These are phyloP conservation scores for Rhodotorula toruloides DNA, from an alignment of 768 basidiomycete genomes.

Conservation along the genomic window DNA sequence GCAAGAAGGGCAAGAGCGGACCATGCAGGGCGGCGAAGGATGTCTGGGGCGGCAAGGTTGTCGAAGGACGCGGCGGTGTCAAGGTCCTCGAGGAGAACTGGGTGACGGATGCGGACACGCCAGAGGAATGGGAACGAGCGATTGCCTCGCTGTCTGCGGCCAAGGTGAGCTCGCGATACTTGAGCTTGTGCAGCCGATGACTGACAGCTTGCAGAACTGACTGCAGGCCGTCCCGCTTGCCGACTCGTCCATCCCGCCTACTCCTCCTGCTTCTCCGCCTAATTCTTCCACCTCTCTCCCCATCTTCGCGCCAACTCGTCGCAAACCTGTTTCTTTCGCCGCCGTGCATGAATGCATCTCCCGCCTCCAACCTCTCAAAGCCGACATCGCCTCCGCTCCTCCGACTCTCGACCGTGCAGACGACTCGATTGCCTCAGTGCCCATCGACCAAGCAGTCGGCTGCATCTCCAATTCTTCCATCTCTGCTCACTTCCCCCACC, in stretches of 20 bases:
- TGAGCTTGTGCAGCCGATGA: no score
- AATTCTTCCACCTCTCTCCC: neutral
- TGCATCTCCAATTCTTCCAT: neutral
- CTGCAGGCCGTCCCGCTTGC: neutral
- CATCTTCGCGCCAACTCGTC: no score
- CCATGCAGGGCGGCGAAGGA: conserved; percentile 37
- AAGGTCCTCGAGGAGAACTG: conserved; percentile 22
- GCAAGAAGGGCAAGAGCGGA: conserved; percentile 32
- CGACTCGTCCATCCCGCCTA: neutral
- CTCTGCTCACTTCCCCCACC: neutral
- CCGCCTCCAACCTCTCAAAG: no score
- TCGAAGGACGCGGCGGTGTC: conserved; percentile 21
- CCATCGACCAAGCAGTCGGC: neutral
- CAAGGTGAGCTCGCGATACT: neutral
- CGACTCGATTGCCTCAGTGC: no score
- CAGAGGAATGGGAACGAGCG: conserved; percentile 35
- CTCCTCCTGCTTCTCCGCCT: no score
- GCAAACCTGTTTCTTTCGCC: no score
- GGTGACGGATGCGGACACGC: conserved; percentile 38
- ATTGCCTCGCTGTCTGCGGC: neutral
- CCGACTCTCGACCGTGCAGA: no score
- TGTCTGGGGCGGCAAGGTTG: conserved; percentile 20
- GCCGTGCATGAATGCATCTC: no score
- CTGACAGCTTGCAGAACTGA: neutral
- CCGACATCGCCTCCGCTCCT: no score